phyloP scores from a whole-genome alignment of 2,329 filamentous ascomycete genomes.

The Aspergillus luchuensis region DNA sequence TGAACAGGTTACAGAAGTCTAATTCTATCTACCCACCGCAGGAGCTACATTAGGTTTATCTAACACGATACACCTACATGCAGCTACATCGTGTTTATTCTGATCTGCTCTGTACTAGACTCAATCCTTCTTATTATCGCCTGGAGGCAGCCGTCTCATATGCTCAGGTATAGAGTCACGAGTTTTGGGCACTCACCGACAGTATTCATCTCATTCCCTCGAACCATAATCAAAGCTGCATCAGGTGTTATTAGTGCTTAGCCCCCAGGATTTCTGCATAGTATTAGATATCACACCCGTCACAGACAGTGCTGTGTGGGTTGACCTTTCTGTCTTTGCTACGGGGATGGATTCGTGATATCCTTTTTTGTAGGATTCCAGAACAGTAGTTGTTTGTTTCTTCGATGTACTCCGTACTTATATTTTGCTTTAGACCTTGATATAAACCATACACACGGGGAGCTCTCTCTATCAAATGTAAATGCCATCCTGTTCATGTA shows the following conservation, averaged over 20 bases:
- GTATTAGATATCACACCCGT: not conserved
- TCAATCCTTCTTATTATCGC: not conserved
- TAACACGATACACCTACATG: not conserved
- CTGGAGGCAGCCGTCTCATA: not conserved
- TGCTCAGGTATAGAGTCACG: not conserved
- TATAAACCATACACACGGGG: too few relatives aligned
- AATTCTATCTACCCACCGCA: not conserved
- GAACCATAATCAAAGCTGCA: not conserved
- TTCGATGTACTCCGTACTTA: not conserved
- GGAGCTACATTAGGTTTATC: not conserved
- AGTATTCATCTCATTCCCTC: not conserved
- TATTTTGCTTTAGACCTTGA: not conserved
- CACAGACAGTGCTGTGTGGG: not conserved
- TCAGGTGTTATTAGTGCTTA: not conserved
- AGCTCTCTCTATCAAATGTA: too few relatives aligned
- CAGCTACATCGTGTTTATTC: constrained; percentile 10
- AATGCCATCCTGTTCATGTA: too few relatives aligned
- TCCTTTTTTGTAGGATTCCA: not conserved
- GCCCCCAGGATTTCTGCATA: not conserved
- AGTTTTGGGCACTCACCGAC: not conserved
- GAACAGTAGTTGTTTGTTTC: not conserved
- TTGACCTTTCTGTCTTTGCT: not conserved
- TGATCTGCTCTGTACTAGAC: constrained; percentile 2
- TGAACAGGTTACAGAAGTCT: constrained; percentile 3
- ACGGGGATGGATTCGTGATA: not conserved